Evolutionary conservation across 495 filamentous ascomycete genomes (phyloP).

Genomic region (Aspergillus coremiiformis): DNA sequence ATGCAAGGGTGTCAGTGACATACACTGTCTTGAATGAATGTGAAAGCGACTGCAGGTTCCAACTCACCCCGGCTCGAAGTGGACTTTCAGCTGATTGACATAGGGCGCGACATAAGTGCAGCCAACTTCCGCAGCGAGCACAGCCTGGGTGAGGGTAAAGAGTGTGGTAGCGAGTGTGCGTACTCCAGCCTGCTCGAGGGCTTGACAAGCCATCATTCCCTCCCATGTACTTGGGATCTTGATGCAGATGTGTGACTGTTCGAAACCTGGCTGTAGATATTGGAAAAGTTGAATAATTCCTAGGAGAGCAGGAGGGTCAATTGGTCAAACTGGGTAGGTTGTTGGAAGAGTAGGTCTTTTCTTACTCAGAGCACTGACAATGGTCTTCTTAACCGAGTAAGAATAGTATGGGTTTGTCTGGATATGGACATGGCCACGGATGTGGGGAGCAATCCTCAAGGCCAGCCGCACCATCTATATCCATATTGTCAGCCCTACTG

Average conservation of each 20-base stretch:
- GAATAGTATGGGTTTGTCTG: constrained; percentile 55
- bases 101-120: constrained; percentile 57
- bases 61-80: constrained; percentile 47
- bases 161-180: constrained; percentile 55
- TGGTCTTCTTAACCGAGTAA: constrained; percentile 44
- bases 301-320: constrained; percentile 10
- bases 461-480: constrained; percentile 47
- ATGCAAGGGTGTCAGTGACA: background rate
- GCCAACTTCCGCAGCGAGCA: constrained; percentile 47
- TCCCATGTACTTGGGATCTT: constrained; percentile 60
- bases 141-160: constrained; percentile 52
- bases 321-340: background rate
- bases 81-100: constrained; percentile 57
- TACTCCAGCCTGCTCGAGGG: constrained; percentile 45
- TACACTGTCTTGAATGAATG: background rate
- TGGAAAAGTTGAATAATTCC: constrained; percentile 45
- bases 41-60: too few species aligned
- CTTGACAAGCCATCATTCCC: constrained; percentile 53
- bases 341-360: background rate
- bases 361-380: constrained; percentile 50
- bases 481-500: background rate
- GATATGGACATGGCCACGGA: constrained; percentile 50
- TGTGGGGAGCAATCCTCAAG: constrained; percentile 43
- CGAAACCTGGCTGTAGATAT: constrained; percentile 41
- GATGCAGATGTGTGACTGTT: constrained; percentile 48